Percentiles rank a stretch among this genome's conserved stretches.
phyloP scores from a whole-genome alignment of 1,284 basidiomycete genomes.

The Ustilago vetiveriae region DNA sequence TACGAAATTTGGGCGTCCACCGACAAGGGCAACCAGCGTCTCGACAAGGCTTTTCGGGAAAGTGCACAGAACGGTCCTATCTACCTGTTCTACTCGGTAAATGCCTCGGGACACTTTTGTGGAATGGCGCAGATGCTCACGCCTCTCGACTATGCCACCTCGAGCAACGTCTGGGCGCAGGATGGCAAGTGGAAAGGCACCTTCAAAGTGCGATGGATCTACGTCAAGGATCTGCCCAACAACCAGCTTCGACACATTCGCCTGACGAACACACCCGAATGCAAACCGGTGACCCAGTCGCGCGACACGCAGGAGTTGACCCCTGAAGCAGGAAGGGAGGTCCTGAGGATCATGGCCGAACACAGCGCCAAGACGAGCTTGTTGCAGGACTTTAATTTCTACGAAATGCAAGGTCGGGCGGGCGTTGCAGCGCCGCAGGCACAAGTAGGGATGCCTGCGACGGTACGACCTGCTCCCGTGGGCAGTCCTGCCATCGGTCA shows the following conservation, averaged over 20 bases:
- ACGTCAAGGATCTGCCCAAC: slow-evolving; percentile 66
- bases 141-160: slow-evolving; percentile 61
- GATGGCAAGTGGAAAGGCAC: slow-evolving; percentile 66
- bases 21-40: slow-evolving; percentile 64
- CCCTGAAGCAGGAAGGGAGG: slow-evolving; percentile 48
- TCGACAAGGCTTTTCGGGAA: slow-evolving; percentile 58
- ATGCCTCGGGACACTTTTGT: slow-evolving; percentile 65
- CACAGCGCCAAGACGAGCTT: slow-evolving; percentile 49
- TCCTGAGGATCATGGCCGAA: slow-evolving; percentile 58
- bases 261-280: slow-evolving; percentile 57
- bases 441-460: background rate
- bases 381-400: slow-evolving; percentile 54
- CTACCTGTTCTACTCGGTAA: slow-evolving; percentile 66
- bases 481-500: slow-evolving; percentile 21
- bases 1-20: slow-evolving; percentile 66
- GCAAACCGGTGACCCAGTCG: slow-evolving; percentile 64
- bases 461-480: background rate
- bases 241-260: slow-evolving; percentile 59
- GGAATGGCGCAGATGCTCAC: slow-evolving; percentile 66
- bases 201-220: slow-evolving; percentile 65
- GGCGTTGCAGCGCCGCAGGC: background rate
- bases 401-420: slow-evolving; percentile 48
- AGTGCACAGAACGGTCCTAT: slow-evolving; percentile 48
- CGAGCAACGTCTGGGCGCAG: slow-evolving; percentile 64
- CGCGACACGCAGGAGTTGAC: slow-evolving; percentile 66